A percentile compares a stretch with the other conserved stretches of the same genome.
Evolutionary conservation across 1,139 yeast species (phyloP).

Genomic region (Saccharomycopsis hybrid): DNA sequence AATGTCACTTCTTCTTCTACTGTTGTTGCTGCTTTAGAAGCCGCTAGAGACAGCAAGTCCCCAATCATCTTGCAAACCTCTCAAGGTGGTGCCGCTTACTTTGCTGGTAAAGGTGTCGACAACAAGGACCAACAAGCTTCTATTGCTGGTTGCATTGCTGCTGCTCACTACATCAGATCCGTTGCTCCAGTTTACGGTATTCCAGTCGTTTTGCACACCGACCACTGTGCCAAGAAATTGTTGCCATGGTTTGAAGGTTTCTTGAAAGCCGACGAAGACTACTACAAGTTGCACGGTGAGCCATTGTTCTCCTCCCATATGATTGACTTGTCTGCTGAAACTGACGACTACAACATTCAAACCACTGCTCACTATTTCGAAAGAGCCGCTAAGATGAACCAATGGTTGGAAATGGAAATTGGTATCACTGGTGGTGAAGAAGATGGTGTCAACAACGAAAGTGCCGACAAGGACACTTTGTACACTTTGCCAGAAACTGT

Average conservation of each 20-base stretch:
- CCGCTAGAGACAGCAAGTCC: conserved; percentile 93
- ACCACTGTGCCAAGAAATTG: conserved; percentile 98
- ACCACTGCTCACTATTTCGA: conserved; percentile 92
- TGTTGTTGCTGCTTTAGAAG: conserved; percentile 94
- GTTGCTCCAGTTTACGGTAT: conserved; percentile 95
- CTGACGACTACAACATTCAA: conserved; percentile 91
- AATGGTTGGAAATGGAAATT: conserved; percentile 99
- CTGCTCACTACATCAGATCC: conserved; percentile 95
- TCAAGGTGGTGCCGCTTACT: conserved; percentile 99
- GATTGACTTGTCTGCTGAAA: conserved; percentile 97
- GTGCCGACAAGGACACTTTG: conserved; percentile 77
- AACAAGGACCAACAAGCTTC: conserved; percentile 93
- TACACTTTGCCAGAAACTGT: conserved; percentile 98
- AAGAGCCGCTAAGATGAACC: conserved; percentile 90
- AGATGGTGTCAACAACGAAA: conserved; percentile 99
- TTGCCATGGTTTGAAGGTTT: conserved; percentile 99
- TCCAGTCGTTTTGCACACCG: conserved; percentile 96
- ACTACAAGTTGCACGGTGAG: conserved; percentile 78
- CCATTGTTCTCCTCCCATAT: conserved; percentile 98
- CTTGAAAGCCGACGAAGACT: conserved; percentile 93
- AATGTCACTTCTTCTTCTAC: conserved; percentile 97
- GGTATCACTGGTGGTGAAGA: conserved; percentile 93
- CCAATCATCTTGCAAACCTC: conserved; percentile 97
- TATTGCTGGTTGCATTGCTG: conserved; percentile 92
- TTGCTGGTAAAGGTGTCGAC: conserved; percentile 98